phyloP scores from a whole-genome alignment of 2,329 filamentous ascomycete genomes.

The Ascochyta pisi region DNA sequence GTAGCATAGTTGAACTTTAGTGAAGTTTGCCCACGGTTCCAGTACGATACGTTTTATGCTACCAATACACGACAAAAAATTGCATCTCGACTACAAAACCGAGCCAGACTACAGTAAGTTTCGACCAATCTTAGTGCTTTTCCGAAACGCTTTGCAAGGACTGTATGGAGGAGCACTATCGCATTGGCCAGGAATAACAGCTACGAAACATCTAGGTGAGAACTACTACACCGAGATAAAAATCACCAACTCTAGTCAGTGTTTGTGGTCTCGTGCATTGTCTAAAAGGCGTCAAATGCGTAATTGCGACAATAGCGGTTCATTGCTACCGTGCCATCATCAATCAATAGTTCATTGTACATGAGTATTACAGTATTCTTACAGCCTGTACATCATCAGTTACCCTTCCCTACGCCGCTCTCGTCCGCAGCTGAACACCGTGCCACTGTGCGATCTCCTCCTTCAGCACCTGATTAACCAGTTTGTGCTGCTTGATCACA shows the following conservation, averaged over 20 bases:
- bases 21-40: not conserved
- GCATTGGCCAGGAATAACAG: no score
- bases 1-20: not conserved
- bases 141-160: no score
- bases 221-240: not conserved
- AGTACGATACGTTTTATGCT: not conserved
- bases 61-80: not conserved
- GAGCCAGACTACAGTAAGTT: not conserved
- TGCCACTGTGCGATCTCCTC: slow-evolving; percentile 84
- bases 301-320: not conserved
- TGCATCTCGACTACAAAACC: not conserved
- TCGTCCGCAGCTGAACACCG: slow-evolving; percentile 80
- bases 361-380: slow-evolving; percentile 19
- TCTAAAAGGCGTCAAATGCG: not conserved
- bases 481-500: slow-evolving; percentile 81
- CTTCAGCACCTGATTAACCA: slow-evolving; percentile 77
- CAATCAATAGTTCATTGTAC: not conserved
- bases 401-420: slow-evolving; percentile 48
- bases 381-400: slow-evolving; percentile 11
- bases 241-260: not conserved
- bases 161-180: no score
- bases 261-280: not conserved
- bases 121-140: not conserved
- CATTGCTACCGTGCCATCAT: not conserved
- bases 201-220: not conserved